phyloP scores from a whole-genome alignment of 2,329 filamentous ascomycete genomes.

The Diplocarpon mali region DNA sequence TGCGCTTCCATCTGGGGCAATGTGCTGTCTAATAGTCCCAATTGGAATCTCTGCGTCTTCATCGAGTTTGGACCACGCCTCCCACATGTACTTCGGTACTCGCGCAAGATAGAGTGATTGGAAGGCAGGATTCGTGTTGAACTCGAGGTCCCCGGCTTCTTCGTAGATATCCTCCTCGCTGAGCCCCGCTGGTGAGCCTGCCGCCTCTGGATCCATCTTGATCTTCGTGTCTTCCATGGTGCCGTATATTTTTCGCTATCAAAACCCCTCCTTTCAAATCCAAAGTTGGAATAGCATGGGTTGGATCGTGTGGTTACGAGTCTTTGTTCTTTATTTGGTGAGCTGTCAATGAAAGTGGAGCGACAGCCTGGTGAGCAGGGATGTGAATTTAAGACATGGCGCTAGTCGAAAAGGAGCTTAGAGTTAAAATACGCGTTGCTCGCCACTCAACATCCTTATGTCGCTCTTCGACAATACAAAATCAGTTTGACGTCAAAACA shows the following conservation, averaged over 20 bases:
- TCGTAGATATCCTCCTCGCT: conserved; percentile 60
- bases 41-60: conserved; percentile 75
- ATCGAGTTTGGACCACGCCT: conserved; percentile 64
- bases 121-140: conserved; percentile 29
- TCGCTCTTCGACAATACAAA: no score
- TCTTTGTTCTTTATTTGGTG: conserved; percentile 10
- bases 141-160: conserved; percentile 54
- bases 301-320: background rate
- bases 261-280: conserved; percentile 12
- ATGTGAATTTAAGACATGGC: no score
- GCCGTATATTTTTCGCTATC: conserved; percentile 10
- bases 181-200: conserved; percentile 33
- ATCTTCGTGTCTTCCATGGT: conserved; percentile 29
- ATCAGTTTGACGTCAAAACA: no score
- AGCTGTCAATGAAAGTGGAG: background rate
- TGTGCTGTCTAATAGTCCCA: conserved; percentile 53
- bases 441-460: conserved; percentile 1
- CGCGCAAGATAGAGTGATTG: conserved; percentile 59
- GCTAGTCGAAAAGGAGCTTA: no score
- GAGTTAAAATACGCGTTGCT: background rate
- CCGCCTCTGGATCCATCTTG: conserved; percentile 39
- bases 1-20: conserved; percentile 40
- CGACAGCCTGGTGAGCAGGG: background rate
- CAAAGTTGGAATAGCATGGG: conserved; percentile 1
- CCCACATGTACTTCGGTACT: conserved; percentile 70